Conservation (phyloP, 805 yeast species). For the Ogataea allantospora region DNA sequence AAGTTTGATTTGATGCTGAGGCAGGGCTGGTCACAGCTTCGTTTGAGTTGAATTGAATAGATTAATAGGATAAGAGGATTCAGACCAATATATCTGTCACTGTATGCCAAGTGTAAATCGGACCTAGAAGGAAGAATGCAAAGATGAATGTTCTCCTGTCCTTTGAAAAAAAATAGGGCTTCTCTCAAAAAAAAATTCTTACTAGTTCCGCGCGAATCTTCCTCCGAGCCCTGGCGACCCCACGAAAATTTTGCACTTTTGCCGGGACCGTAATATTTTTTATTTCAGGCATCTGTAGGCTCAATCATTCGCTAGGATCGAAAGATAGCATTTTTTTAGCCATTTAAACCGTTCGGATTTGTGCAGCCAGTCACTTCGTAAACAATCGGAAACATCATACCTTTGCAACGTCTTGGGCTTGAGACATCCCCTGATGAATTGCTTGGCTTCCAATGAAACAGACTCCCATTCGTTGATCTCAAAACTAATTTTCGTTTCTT, state of each 20-base stretch:
- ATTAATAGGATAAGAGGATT: no score
- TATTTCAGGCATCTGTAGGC: conserved; percentile 1
- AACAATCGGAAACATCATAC: conserved; percentile 37
- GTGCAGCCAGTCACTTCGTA: conserved; percentile 48
- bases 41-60: no score
- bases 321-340: conserved; percentile 37
- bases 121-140: neutral
- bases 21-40: neutral
- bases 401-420: conserved; percentile 39
- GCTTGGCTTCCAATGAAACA: conserved; percentile 43
- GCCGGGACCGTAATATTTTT: neutral
- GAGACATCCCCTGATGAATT: conserved; percentile 43
- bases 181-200: conserved; percentile 2
- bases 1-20: conserved; percentile 1
- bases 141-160: conserved; percentile 1
- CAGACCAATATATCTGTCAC: no score
- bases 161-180: conserved; percentile 3
- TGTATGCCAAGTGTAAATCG: neutral
- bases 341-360: conserved; percentile 33
- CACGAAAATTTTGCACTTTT: conserved; percentile 7
- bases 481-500: conserved; percentile 40
- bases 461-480: conserved; percentile 40
- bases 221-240: conserved; percentile 3
- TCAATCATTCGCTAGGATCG: conserved; percentile 14
- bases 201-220: conserved; percentile 3